A percentile compares a stretch with the other conserved stretches of the same genome.
Evolutionary conservation across 805 yeast species (phyloP).

Genomic region (Cyberlindnera mycetangii): DNA sequence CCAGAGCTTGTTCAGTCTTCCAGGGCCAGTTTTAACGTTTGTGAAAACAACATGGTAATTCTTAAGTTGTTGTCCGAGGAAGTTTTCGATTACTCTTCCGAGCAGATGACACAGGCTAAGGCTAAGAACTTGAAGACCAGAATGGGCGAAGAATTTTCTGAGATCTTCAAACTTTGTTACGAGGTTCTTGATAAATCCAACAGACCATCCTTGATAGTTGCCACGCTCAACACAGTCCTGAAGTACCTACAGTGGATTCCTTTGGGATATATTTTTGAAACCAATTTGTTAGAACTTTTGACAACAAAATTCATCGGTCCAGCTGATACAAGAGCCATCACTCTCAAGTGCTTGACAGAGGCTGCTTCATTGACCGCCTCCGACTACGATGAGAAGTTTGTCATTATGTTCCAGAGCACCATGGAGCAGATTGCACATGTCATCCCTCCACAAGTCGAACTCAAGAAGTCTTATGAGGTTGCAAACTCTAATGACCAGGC

Average conservation of each 20-base stretch:
- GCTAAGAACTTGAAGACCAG: slow-evolving; percentile 77
- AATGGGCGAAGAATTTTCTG: slow-evolving; percentile 88
- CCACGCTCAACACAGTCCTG: slow-evolving; percentile 79
- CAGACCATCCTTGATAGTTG: slow-evolving; percentile 77
- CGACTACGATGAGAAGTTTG: slow-evolving; percentile 54
- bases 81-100: slow-evolving; percentile 93
- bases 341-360: slow-evolving; percentile 92
- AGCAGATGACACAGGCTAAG: slow-evolving; percentile 95
- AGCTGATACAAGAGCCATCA: slow-evolving; percentile 73
- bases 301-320: slow-evolving; percentile 75
- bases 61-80: slow-evolving; percentile 89
- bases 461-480: slow-evolving; percentile 65
- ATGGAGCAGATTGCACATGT: slow-evolving; percentile 66
- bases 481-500: slow-evolving; percentile 88
- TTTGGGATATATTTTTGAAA: slow-evolving; percentile 82
- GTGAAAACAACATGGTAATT: slow-evolving; percentile 96
- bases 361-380: slow-evolving; percentile 67
- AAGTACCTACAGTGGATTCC: slow-evolving; percentile 96
- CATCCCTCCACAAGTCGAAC: slow-evolving; percentile 70
- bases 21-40: slow-evolving; percentile 82
- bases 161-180: slow-evolving; percentile 87
- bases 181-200: slow-evolving; percentile 88
- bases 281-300: slow-evolving; percentile 70
- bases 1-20: slow-evolving; percentile 89
- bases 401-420: slow-evolving; percentile 65